Evolutionary conservation across 1,139 yeast species (phyloP).

Genomic region (Protomyces pachydermus): DNA sequence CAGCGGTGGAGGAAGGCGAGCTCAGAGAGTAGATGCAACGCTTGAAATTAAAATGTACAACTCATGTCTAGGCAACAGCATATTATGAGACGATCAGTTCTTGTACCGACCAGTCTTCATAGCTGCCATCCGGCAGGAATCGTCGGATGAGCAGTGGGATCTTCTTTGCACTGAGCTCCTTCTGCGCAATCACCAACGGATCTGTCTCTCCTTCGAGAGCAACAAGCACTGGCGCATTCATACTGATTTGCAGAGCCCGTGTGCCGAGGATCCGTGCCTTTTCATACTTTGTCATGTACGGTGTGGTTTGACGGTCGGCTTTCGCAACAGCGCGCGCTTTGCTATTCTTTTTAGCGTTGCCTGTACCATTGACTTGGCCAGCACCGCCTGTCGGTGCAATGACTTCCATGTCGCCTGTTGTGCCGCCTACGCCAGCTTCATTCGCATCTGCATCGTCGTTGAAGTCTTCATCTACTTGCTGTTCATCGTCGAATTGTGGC

Average conservation of each 20-base stretch:
- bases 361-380: slow-evolving; percentile 50
- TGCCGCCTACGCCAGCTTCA: slow-evolving; percentile 64
- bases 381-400: slow-evolving; percentile 53
- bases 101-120: slow-evolving; percentile 98
- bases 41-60: not conserved
- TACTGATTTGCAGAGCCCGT: slow-evolving; percentile 89
- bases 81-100: slow-evolving; percentile 86
- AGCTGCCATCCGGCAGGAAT: slow-evolving; percentile 93
- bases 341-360: slow-evolving; percentile 43
- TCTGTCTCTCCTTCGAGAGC: slow-evolving; percentile 99
- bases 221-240: slow-evolving; percentile 97
- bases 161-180: slow-evolving; percentile 88
- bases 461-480: slow-evolving; percentile 2
- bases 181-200: slow-evolving; percentile 97
- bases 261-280: slow-evolving; percentile 96
- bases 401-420: slow-evolving; percentile 54
- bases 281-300: slow-evolving; percentile 97
- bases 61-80: slow-evolving; percentile 10
- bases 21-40: not conserved
- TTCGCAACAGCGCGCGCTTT: slow-evolving; percentile 78
- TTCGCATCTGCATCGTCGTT: not conserved
- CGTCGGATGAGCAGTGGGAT: slow-evolving; percentile 93
- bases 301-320: slow-evolving; percentile 87
- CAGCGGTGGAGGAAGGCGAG: not conserved
- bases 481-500: not conserved